These are phyloP conservation scores for Fusarium nematophilum DNA, from an alignment of 2,329 filamentous ascomycete genomes.

Conservation along the genomic window DNA sequence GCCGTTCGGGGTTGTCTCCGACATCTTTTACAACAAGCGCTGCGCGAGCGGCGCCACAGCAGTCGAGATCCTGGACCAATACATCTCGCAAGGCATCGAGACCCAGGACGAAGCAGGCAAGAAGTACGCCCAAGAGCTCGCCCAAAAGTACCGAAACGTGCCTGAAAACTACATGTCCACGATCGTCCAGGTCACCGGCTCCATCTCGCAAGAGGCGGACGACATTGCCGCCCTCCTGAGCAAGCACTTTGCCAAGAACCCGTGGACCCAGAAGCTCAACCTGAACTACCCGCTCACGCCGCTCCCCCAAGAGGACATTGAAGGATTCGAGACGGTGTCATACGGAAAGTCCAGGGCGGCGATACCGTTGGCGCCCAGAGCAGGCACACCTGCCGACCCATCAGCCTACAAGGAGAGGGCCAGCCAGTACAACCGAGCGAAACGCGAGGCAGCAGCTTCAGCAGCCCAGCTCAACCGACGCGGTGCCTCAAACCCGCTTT, in stretches of 20 bases:
- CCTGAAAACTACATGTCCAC: constrained; percentile 57
- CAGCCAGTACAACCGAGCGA: constrained; percentile 45
- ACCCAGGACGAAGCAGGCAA: constrained; percentile 46
- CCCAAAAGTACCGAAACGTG: constrained; percentile 54
- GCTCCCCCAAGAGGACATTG: constrained; percentile 48
- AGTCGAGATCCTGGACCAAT: constrained; percentile 56
- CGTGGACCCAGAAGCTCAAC: constrained; percentile 50
- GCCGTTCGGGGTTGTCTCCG: constrained; percentile 54
- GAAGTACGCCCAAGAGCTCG: constrained; percentile 48
- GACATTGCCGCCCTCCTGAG: constrained; percentile 57
- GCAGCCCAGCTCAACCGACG: constrained; percentile 57
- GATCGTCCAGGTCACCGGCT: constrained; percentile 54
- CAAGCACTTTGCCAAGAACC: constrained; percentile 55
- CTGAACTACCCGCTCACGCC: constrained; percentile 55
- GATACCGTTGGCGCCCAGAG: constrained; percentile 4
- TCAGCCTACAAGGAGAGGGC: constrained; percentile 45
- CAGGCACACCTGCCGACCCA: constrained; percentile 7
- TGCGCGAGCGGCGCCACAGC: constrained; percentile 55
- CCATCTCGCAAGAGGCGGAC: constrained; percentile 48
- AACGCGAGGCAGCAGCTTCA: constrained; percentile 48
- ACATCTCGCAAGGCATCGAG: constrained; percentile 52
- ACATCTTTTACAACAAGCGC: constrained; percentile 53
- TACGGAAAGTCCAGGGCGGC: constrained; percentile 25
- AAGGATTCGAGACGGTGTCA: constrained; percentile 37
- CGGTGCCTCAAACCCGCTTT: constrained; percentile 76